Base-by-base conservation (phyloP, 192 early-diverging fungal species). In the Phlyctochytrium planicorne region DNA sequence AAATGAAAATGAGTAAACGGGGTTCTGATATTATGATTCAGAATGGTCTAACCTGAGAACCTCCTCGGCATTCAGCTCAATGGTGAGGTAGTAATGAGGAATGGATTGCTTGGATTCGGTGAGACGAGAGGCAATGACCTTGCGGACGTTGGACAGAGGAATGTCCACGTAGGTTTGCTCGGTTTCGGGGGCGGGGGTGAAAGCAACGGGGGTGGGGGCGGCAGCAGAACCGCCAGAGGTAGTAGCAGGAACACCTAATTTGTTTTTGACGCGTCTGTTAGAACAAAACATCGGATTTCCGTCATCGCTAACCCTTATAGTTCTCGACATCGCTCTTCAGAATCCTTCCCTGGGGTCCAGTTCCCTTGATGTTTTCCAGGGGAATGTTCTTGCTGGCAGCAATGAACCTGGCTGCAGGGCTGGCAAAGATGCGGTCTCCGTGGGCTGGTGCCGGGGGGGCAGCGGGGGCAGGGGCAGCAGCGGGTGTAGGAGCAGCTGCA, bases 291-390 rank as follows among this genome's bases (percentile, higher is more conserved):
- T 59, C n/a, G n/a, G n/a, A n/a, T n/a, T n/a, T n/a, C n/a, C n/a
- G n/a, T n/a, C n/a, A n/a, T n/a, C n/a, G n/a, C n/a, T n/a, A n/a
- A n/a, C 73, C 73, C 34, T 84, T 82, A 72, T 70, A 87, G 72
- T 72, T 81, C 66, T 93, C 85, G 35, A 99, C 88, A 74, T 99
- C 97, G 47, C 86, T 84, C 87, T 97, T 97, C 53, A 93, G 74
- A 65, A 99, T 91, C 64, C 95, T 88, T 64, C 94, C 94, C 53
- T 86, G 73, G 40, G 95, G 95, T 30, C 95, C 97, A 66, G 93
- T 85, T 59, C 94, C 97, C 62, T 80, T 78, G 65, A 99, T 77
- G 40, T 86, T 77, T 55, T 80, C 78, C 61, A 99, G 84, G 66
- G 86, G 77, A 67, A 97, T 83, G 66, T 82, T 85, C 78, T 90